phyloP scores from a whole-genome alignment of 2,329 filamentous ascomycete species.

The Aspergillus sp. region DNA sequence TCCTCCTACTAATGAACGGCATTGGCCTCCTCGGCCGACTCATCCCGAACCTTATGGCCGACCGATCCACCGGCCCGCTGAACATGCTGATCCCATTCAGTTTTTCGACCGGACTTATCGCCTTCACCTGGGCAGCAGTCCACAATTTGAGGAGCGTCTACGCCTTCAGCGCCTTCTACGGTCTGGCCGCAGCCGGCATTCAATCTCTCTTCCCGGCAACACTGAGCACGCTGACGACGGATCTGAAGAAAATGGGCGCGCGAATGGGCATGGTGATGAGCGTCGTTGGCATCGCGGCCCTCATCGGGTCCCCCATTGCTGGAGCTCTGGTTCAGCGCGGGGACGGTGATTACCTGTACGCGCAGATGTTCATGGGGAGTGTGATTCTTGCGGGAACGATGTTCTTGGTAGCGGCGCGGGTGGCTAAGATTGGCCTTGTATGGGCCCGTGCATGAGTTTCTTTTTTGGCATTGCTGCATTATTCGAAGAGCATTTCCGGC shows the following conservation, averaged over 20 bases:
- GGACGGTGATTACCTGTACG: slow-evolving; percentile 53
- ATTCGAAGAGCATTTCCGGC: background rate
- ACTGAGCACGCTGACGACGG: slow-evolving; percentile 58
- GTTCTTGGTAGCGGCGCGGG: slow-evolving; percentile 48
- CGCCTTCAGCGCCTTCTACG: slow-evolving; percentile 66
- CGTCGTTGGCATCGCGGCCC: slow-evolving; percentile 57
- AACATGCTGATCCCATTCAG: slow-evolving; percentile 63
- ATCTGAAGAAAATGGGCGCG: slow-evolving; percentile 59
- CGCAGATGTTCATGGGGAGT: slow-evolving; percentile 57
- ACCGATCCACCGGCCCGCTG: slow-evolving; percentile 61
- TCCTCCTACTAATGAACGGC: slow-evolving; percentile 69
- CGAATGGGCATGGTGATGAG: slow-evolving; percentile 62
- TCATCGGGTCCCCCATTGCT: slow-evolving; percentile 61
- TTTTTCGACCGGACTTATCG: slow-evolving; percentile 46
- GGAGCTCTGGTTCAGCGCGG: slow-evolving; percentile 56
- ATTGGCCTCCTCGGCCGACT: slow-evolving; percentile 63
- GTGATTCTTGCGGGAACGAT: slow-evolving; percentile 49
- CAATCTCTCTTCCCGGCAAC: slow-evolving; percentile 70
- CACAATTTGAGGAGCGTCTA: slow-evolving; percentile 57
- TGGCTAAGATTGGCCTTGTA: slow-evolving; percentile 42
- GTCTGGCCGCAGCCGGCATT: slow-evolving; percentile 65
- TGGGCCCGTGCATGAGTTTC: slow-evolving; percentile 38
- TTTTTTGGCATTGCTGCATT: background rate
- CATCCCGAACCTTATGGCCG: slow-evolving; percentile 62
- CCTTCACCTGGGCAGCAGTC: slow-evolving; percentile 65